Evolutionary conservation across 1,284 basidiomycete genomes (phyloP), one percentile per base, ranked within the genome.

Genomic region (Ustilago tritici): DNA sequence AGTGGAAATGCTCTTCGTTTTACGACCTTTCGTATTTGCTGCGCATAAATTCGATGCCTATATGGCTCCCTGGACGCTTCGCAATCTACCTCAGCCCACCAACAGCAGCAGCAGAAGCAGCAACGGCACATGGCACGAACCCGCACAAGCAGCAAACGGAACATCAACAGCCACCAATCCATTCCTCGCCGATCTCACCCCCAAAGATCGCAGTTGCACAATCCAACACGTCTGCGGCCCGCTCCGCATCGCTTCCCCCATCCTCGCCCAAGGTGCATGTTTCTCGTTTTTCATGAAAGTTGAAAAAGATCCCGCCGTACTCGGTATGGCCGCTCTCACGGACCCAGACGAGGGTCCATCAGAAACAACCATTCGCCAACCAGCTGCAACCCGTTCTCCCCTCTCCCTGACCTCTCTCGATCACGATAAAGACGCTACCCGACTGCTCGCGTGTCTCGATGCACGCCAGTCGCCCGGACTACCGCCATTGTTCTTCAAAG

Each of bases 1-100:
- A n/a, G 88, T 89, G 61, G 87, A 89, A 70, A 87, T 88, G 75
- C 87, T 89, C 65, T 89, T 89, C 65, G 86, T 89, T 28, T 82
- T 89, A 7, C 86, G 89, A 47, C 88, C 88, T 1, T 89, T 88
- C 61, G 89, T 89, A 19, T 89, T 89, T 77, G 89, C 88, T 0
- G 88, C 88, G 0, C 88, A 88, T 80, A 87, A 88, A 78, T 90
- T 89, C 76, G 88, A 89, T 59, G 81, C 88, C 5, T 89, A 85
- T 76, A 86, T 87, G 71, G 88, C 87, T 0, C 89, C 89, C 0
- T 90, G 89, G 89, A 88, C 87, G 1, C 78, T 80, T 0, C 65
- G 73, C 17, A 73, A 70, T 17, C 66, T 80, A 14, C 79, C 80
- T 0, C 41, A 72, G 1, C 35, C 60, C 23, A 63, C 17, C 19